A percentile compares a stretch with the other conserved stretches of the same genome.
phyloP scores from a whole-genome alignment of 805 yeast genomes.

The Yarrowia sp. region DNA sequence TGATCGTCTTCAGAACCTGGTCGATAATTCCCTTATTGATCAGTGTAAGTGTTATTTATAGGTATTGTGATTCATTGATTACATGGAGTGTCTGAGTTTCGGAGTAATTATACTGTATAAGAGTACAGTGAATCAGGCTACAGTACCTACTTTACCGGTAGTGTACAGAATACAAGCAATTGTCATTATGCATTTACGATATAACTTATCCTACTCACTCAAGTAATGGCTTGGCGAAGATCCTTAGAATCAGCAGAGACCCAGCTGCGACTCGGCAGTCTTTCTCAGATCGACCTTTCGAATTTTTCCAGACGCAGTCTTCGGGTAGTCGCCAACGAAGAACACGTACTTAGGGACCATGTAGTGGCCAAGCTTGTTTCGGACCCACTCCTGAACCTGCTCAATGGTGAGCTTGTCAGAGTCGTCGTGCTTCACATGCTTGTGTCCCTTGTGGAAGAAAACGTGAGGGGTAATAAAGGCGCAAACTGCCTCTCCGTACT shows the following conservation, averaged over 20 bases:
- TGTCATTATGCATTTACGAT: constrained; percentile 14
- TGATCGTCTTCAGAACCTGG: neutral
- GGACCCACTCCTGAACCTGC: constrained; percentile 44
- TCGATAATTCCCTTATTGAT: too few relatives aligned
- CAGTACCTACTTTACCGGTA: too few relatives aligned
- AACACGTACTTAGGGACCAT: constrained; percentile 47
- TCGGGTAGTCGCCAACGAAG: constrained; percentile 47
- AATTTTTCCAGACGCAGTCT: constrained; percentile 48
- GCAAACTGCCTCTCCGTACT: constrained; percentile 47
- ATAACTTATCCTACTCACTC: constrained; percentile 12
- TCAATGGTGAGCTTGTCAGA: constrained; percentile 37
- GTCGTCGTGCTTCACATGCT: constrained; percentile 37
- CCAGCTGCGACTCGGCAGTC: constrained; percentile 40
- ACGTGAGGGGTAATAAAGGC: constrained; percentile 45
- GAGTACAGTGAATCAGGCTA: too few relatives aligned
- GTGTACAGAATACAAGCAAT: too few relatives aligned
- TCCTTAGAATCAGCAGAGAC: constrained; percentile 5
- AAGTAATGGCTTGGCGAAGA: too few relatives aligned
- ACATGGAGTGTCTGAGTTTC: too few relatives aligned
- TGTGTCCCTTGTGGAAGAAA: constrained; percentile 38
- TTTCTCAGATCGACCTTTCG: constrained; percentile 47
- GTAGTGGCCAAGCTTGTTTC: constrained; percentile 45
- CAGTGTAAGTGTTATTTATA: too few relatives aligned
- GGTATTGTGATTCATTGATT: too few relatives aligned
- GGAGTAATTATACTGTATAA: too few relatives aligned